Conservation (phyloP, 805 yeast genomes). For the Grigorovia jiainica region DNA sequence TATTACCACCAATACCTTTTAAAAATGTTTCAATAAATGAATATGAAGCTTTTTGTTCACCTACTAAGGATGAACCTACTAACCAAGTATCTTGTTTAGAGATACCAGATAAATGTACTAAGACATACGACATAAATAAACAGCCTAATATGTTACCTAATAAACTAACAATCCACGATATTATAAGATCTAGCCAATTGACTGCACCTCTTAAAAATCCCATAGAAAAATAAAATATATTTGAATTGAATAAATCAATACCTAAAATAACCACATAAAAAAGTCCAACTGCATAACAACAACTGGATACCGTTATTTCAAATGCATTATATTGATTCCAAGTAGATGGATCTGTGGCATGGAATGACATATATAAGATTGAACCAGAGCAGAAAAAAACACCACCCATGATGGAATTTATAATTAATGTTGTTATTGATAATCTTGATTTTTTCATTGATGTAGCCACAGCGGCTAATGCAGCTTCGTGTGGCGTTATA, state of each 20-base stretch:
- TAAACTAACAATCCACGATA: conserved; percentile 63
- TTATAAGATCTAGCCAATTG: conserved; percentile 47
- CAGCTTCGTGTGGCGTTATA: conserved; percentile 72
- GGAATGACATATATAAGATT: conserved; percentile 51
- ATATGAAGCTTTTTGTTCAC: conserved; percentile 34
- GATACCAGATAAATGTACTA: conserved; percentile 48
- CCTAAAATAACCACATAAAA: conserved; percentile 71
- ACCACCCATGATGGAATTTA: conserved; percentile 65
- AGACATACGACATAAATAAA: conserved; percentile 55
- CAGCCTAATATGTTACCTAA: conserved; percentile 55
- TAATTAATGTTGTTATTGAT: conserved; percentile 44
- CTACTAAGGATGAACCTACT: conserved; percentile 39
- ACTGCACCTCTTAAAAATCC: conserved; percentile 66
- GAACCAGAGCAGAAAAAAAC: conserved; percentile 63
- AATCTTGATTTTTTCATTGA: conserved; percentile 75
- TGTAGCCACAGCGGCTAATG: conserved; percentile 76
- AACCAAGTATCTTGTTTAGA: conserved; percentile 34
- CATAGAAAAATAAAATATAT: conserved; percentile 60
- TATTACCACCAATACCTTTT: conserved; percentile 70
- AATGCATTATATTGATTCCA: conserved; percentile 12
- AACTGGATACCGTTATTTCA: conserved; percentile 5
- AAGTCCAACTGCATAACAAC: conserved; percentile 60
- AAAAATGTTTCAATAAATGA: conserved; percentile 55
- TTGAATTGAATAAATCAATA: conserved; percentile 67
- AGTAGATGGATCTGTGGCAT: conserved; percentile 40